These are phyloP conservation scores for Diplogelasinospora grovesii DNA, from an alignment of 495 filamentous ascomycete species.

Conservation along the genomic window DNA sequence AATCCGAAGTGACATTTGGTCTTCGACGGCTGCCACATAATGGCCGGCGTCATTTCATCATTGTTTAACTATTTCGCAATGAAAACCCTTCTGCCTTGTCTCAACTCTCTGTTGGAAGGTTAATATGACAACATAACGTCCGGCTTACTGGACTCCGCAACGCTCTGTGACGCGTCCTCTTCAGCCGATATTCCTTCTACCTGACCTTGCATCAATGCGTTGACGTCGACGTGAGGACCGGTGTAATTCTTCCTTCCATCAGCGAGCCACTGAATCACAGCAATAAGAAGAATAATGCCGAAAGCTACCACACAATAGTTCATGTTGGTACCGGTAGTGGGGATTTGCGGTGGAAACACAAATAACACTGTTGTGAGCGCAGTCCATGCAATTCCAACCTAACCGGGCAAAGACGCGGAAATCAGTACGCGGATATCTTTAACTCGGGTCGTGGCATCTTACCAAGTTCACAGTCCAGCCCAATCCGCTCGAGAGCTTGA, in stretches of 20 bases:
- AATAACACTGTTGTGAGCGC: constrained; percentile 67
- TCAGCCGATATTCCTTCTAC: constrained; percentile 17
- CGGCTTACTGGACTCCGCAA: too few relatives aligned
- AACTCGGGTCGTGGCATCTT: constrained; percentile 7
- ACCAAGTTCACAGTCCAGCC: constrained; percentile 60
- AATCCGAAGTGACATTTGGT: too few relatives aligned
- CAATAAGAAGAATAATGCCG: constrained; percentile 59
- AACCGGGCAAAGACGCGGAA: too few relatives aligned
- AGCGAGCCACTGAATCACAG: constrained; percentile 61
- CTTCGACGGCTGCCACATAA: too few relatives aligned
- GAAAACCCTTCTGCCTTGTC: too few relatives aligned
- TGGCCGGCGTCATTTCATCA: too few relatives aligned
- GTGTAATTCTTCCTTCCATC: constrained; percentile 67
- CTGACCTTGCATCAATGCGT: constrained; percentile 31
- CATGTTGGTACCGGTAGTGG: constrained; percentile 65
- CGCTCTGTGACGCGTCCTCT: background rate
- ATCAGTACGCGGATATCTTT: too few relatives aligned
- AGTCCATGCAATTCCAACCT: constrained; percentile 61
- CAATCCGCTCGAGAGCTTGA: constrained; percentile 49
- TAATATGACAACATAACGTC: too few relatives aligned
- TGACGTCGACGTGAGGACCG: constrained; percentile 51
- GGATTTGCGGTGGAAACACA: constrained; percentile 64
- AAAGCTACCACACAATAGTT: constrained; percentile 71
- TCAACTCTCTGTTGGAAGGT: too few relatives aligned
- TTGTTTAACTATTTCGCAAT: too few relatives aligned